Base-by-base conservation (phyloP, 2,329 filamentous ascomycete species). In the Xylaria digitata region DNA sequence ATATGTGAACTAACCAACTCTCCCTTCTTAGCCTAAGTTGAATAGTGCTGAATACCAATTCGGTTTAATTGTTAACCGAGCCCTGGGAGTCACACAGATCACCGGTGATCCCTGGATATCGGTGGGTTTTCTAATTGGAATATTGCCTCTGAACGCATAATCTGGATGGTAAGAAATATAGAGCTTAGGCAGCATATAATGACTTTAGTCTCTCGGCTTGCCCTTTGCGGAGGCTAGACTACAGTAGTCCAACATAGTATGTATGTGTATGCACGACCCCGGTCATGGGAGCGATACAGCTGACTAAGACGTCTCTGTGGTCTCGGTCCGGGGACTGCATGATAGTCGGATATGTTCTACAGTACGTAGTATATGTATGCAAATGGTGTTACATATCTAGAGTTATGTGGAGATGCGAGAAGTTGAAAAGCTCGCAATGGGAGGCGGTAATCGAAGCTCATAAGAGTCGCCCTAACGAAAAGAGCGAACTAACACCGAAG, bases 261-360 rank as follows among this genome's bases (percentile, higher is more conserved):
- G 43, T 45, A 21, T 30, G 55, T 52, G 46, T 45, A 42, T 46
- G 40, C 37, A 49, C 11, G 32, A 46, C 55, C 65, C 60, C 48
- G 60, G 59, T 63, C 59, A 57, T 60, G 54, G 55, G 65, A 63
- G 60, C 49, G 34, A 60, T 32, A 50, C 23, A 23, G 59, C 60
- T 67, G 65, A 67, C 65, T 67, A 63, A 63, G 60, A 63, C 59
- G 21, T 30, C 11, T 55, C 15, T 11, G 37, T n/a, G 30, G 52
- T 21, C 5, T 17, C 19, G 13, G 37, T 21, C 40, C 43, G 55
- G 49, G 60, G 60, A 60, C 43, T 46, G 58, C 15, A 37, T 32
- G 30, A 32, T 34, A 53, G 54, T n/a, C 53, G 58, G 53, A 53
- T 50, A 48, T 59, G 21, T 52, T 56, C 53, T 42, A 43, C 23